Conservation (phyloP, 805 yeast genomes). For the Candida awuae region DNA sequence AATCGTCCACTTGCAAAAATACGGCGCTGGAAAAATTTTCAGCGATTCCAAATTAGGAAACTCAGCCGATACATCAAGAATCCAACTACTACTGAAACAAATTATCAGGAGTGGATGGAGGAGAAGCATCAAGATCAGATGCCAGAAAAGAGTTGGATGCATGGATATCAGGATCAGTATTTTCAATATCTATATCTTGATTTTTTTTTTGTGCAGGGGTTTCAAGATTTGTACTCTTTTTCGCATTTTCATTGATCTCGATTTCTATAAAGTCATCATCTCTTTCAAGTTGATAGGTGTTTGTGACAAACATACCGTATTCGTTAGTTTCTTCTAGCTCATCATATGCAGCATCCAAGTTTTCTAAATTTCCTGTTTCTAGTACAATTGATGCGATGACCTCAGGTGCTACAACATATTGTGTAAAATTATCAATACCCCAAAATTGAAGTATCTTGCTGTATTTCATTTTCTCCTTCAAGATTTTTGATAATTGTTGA, state of each 20-base stretch:
- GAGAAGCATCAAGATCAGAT: not conserved
- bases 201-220: not conserved
- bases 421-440: slow-evolving; percentile 48
- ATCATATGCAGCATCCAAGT: slow-evolving; percentile 38
- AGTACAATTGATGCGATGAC: slow-evolving; percentile 43
- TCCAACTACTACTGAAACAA: not conserved
- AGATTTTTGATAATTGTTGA: slow-evolving; percentile 24
- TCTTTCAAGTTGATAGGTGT: slow-evolving; percentile 13
- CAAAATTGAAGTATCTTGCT: slow-evolving; percentile 51
- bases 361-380: slow-evolving; percentile 33
- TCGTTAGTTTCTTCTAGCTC: slow-evolving; percentile 38
- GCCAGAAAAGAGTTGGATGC: too few relatives aligned
- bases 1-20: too few relatives aligned
- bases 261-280: not conserved
- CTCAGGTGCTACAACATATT: slow-evolving; percentile 59
- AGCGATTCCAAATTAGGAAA: not conserved
- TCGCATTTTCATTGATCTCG: not conserved
- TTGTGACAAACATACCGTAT: slow-evolving; percentile 30
- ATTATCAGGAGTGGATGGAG: not conserved
- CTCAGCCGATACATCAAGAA: not conserved
- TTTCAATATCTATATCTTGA: not conserved
- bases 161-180: not conserved
- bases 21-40: too few relatives aligned
- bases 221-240: not conserved
- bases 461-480: slow-evolving; percentile 23